phyloP scores from a whole-genome alignment of 441 rosid species.

The Biscutella auriculata region DNA sequence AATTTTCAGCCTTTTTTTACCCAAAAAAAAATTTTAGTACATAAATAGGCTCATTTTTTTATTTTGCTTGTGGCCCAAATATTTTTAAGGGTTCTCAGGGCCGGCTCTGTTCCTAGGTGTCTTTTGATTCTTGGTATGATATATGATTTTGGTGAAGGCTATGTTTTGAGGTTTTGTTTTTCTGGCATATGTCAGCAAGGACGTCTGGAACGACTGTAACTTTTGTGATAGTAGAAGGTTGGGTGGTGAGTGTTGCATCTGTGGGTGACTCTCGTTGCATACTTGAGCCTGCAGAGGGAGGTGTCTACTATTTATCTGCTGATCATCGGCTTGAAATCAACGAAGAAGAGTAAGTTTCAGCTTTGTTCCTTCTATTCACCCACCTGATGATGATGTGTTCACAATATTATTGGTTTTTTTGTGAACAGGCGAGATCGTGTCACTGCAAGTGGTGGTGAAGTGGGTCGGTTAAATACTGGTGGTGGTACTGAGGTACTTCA shows the following conservation, averaged over 20 bases:
- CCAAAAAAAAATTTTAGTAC: too few species aligned
- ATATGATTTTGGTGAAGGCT: neutral
- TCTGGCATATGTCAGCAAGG: conserved; percentile 43
- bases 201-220: conserved; percentile 94
- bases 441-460: conserved; percentile 97
- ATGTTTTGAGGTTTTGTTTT: conserved; percentile 6
- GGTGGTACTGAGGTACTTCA: conserved; percentile 86
- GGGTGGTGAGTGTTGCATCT: conserved; percentile 88
- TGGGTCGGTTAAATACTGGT: conserved; percentile 91
- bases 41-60: too few species aligned
- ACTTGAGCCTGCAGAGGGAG: conserved; percentile 93
- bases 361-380: neutral
- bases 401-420: conserved; percentile 2
- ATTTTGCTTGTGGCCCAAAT: too few species aligned
- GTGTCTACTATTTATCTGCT: conserved; percentile 71
- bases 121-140: too few species aligned
- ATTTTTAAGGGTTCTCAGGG: too few species aligned
- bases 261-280: conserved; percentile 97
- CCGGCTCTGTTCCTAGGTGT: too few species aligned
- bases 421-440: conserved; percentile 68
- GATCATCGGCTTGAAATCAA: conserved; percentile 94
- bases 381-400: neutral
- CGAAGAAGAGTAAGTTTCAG: conserved; percentile 78
- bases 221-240: conserved; percentile 83
- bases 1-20: too few species aligned